Percentiles rank a stretch among this genome's conserved stretches.
phyloP scores from a whole-genome alignment of 768 basidiomycete species.

The button mushroom (Agaricus bisporus) region DNA sequence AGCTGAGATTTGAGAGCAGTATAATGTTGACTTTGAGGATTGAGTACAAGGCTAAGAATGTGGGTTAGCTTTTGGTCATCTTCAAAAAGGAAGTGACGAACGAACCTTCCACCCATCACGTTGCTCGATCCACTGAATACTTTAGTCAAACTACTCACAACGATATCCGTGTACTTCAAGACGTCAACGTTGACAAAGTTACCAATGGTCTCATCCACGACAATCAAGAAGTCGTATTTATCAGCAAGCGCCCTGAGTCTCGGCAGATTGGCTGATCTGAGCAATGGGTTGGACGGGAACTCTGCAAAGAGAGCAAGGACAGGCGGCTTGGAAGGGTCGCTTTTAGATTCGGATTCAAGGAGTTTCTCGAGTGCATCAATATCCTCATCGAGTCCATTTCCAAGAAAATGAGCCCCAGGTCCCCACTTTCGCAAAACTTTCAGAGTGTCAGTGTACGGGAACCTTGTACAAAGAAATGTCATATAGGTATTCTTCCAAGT shows the following conservation, averaged over 20 bases:
- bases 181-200: slow-evolving; percentile 93
- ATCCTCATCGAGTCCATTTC: slow-evolving; percentile 70
- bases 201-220: slow-evolving; percentile 93
- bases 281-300: slow-evolving; percentile 92
- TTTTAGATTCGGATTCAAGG: slow-evolving; percentile 38
- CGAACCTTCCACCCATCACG: slow-evolving; percentile 96
- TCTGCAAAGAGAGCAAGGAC: slow-evolving; percentile 84
- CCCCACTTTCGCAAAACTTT: slow-evolving; percentile 97
- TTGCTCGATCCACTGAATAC: slow-evolving; percentile 93
- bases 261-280: slow-evolving; percentile 77
- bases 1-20: slow-evolving; percentile 55
- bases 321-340: slow-evolving; percentile 44
- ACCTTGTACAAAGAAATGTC: slow-evolving; percentile 40
- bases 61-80: background rate
- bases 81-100: slow-evolving; percentile 7
- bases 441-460: slow-evolving; percentile 92
- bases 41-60: slow-evolving; percentile 69
- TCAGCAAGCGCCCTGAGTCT: slow-evolving; percentile 77
- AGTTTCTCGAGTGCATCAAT: slow-evolving; percentile 66
- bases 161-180: slow-evolving; percentile 79
- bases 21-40: slow-evolving; percentile 74
- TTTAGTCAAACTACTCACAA: slow-evolving; percentile 90
- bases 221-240: slow-evolving; percentile 79
- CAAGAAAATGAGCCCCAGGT: slow-evolving; percentile 86
- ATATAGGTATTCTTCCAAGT: background rate